Conservation (phyloP, 495 filamentous ascomycete genomes). For the Penicillium riverlandense region DNA sequence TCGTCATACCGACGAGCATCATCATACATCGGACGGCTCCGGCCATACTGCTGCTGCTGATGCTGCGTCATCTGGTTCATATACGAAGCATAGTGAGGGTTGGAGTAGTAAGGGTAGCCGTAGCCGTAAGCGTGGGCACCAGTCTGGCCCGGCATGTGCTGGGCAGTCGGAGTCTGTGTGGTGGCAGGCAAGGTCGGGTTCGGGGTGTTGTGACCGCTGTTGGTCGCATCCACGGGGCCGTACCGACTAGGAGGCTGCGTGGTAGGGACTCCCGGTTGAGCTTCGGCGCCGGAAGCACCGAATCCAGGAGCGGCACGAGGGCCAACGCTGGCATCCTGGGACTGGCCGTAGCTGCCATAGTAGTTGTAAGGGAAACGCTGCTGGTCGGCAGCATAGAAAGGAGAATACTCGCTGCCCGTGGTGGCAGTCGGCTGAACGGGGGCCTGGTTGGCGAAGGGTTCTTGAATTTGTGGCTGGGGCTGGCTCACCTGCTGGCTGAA, state of each 20-base stretch:
- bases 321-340: slow-evolving; percentile 66
- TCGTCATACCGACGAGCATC: slow-evolving; percentile 49
- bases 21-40: slow-evolving; percentile 49
- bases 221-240: slow-evolving; percentile 65
- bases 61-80: slow-evolving; percentile 54
- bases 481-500: slow-evolving; percentile 74
- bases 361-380: slow-evolving; percentile 75
- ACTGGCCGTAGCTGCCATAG: slow-evolving; percentile 69
- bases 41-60: slow-evolving; percentile 42
- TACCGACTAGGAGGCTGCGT: slow-evolving; percentile 62
- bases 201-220: slow-evolving; percentile 81
- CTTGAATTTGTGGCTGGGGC: slow-evolving; percentile 51
- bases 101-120: slow-evolving; percentile 71
- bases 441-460: slow-evolving; percentile 52
- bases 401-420: slow-evolving; percentile 72
- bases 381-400: slow-evolving; percentile 80
- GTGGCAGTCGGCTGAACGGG: slow-evolving; percentile 45
- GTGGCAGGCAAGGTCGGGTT: slow-evolving; percentile 69
- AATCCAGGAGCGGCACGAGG: slow-evolving; percentile 62
- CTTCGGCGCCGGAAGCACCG: slow-evolving; percentile 63
- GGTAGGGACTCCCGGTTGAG: slow-evolving; percentile 67
- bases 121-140: slow-evolving; percentile 53
- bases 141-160: slow-evolving; percentile 54
- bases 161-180: slow-evolving; percentile 53
- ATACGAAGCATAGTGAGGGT: slow-evolving; percentile 73